Evolutionary conservation across 2,329 filamentous ascomycete genomes (phyloP), one percentile per base, ranked within the genome.

Genomic region (Ustilaginoidea virens): DNA sequence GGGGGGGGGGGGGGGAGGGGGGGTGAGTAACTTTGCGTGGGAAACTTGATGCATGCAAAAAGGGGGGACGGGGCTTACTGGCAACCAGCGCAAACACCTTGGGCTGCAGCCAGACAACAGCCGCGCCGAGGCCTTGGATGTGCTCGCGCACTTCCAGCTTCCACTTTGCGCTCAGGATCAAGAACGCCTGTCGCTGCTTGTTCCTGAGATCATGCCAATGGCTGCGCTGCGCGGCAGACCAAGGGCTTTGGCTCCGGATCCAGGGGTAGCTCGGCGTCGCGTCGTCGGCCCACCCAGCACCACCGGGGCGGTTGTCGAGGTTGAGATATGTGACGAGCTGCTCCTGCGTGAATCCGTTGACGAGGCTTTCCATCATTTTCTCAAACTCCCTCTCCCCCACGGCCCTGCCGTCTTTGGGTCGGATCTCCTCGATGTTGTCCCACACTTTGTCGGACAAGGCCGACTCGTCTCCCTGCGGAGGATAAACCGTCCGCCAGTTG

Each of bases 111-210:
- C 39, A 48, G 5, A 69, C 33, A 3, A 45, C 46, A 2, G 55
- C 41, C 18, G 49, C 46, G 5, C 66, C 67, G 4, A 56, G 41
- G 5, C 49, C 50, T 13, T 57, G 51, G 10, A 56, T 40, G 11
- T 63, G 42, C 36, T 68, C 61, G 30, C 55, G 49, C 3, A 61
- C 55, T 7, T 58, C 51, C n/a, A 72, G 36, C 3, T 51, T 53
- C 68, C 68, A 73, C 33, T 54, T 58, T 15, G 55, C 45, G 9
- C 53, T 52, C 50, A 72, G 49, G 30, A 73, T 46, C 31, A 46
- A 47, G 11, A 60, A 35, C 1, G 49, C 58, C 8, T 60, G 40
- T 17, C 37, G 49, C 22, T 55, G 43, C 41, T 70, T 72, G 4
- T 40, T 38, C 10, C 40, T 38, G 20, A 39, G 15, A 9, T 39